Base-by-base conservation (phyloP, 768 basidiomycete genomes). In the Mycena belliarum region DNA sequence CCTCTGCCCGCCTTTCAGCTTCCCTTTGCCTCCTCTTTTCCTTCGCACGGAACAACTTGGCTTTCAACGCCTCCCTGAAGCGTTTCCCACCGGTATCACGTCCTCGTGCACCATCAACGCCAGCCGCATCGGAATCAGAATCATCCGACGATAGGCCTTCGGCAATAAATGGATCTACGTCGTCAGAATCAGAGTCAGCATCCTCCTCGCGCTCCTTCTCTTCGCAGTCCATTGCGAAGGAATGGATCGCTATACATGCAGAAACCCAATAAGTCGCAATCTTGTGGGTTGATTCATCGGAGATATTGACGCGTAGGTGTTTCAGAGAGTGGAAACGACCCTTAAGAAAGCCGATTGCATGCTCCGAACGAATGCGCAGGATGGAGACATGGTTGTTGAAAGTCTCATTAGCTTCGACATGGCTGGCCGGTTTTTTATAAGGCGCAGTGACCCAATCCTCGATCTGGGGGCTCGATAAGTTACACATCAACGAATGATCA, bases 181-280 rank as follows among this genome's bases (percentile, higher is more conserved):
- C 43, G n/a, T n/a, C n/a, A n/a, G n/a, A n/a, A 23, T 58, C 44
- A 16, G 44, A 52, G 21, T 52, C 57, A 20, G 38, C 52, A 26
- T 56, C 41, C 12, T 57, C 59, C 1, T 8, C 43, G 24, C 48
- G 20, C 41, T 68, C 63, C 20, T 63, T 42, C 9, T 45, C 67
- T 42, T 72, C 66, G 20, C 61, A 53, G 16, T 60, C 42, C 57
- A 67, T 53, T 6, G 64, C 68, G 55, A 71, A 65, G 1, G 57
- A 42, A 41, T 72, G 70, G 5, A 67, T 28, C 3, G 44, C 63
- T 16, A 72, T 46, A 33, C 71, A 72, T 23, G 69, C 65, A 4
- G 49, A 45, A 5, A 71, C 48, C 70, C 71, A 72, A 29, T 66
- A 62, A 10, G 65, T 65, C 12, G 68, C 71, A 37, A 61, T 51